phyloP scores from a whole-genome alignment of 2,329 filamentous ascomycete genomes.

The Colletotrichum endophyticum region DNA sequence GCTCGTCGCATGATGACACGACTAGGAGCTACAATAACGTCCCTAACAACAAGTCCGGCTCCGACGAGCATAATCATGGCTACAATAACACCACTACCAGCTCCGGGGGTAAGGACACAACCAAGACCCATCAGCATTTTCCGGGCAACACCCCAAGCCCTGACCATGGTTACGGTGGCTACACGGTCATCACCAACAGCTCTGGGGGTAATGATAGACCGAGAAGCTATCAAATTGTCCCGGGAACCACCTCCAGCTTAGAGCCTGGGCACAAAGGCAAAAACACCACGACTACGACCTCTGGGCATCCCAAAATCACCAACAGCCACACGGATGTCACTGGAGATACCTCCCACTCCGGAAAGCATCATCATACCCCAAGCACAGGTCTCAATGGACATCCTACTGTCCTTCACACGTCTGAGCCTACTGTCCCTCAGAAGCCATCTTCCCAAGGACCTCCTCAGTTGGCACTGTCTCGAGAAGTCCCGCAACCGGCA shows the following conservation, averaged over 20 bases:
- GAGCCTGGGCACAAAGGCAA: neutral
- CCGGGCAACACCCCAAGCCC: neutral
- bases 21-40: neutral
- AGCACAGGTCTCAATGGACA: neutral
- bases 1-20: neutral
- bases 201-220: neutral
- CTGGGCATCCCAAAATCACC: neutral
- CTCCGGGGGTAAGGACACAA: neutral
- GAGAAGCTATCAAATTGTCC: neutral
- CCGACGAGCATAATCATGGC: neutral
- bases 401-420: neutral
- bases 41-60: neutral
- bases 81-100: neutral
- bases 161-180: neutral
- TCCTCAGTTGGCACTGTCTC: neutral
- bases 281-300: neutral
- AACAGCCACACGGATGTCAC: neutral
- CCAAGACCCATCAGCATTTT: neutral
- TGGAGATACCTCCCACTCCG: neutral
- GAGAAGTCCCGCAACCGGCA: neutral
- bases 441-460: neutral
- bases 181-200: neutral
- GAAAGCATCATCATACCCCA: neutral
- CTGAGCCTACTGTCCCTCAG: neutral
- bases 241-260: neutral